Evolutionary conservation across 495 filamentous ascomycete genomes (phyloP), one percentile per base, ranked within the genome.

Genomic region (Penicillium egyptiacum): DNA sequence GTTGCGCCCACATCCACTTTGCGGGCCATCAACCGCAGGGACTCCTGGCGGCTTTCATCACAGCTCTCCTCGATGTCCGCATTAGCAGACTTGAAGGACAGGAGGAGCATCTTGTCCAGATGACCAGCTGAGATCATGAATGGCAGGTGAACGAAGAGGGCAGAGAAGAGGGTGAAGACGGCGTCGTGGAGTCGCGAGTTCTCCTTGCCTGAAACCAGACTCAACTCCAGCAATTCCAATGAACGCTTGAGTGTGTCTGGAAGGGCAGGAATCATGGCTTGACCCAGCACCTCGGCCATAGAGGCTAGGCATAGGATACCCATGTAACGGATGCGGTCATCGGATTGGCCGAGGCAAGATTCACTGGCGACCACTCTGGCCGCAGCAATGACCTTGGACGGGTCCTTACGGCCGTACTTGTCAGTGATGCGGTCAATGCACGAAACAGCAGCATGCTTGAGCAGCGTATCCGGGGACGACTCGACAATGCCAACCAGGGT

Each of bases 361-460:
- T 81, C 71, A 43, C 90, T 84, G n/a, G 88, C 84, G 65, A 98
- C 86, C 7, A 87, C 85, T 48, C 83, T 75, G 11, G 90, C 89
- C 23, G 90, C 85, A 28, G 68, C 52, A 23, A 80, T 71, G 23
- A 88, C 78, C 50, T 86, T 86, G 56, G 84, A 83, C 1, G 84
- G 76, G 62, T 93, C 88, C 64, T 88, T 90, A 72, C 92, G 93
- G 52, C 94, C 94, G 67, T 95, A 96, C 67, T 89, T 89, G 72
- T 95, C 90, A 9, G 89, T 83, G 50, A 98, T 92, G 62, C 87
- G 86, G 72, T 96, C 91, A 47, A 96, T 88, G 64, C 94, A 98
- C 39, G 83, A 81, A 40, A 98, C 80, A 5, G 92, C 89, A 26
- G 86, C 87, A 61, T 87, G 87, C 71, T 91, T 93, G 64, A 94